Evolutionary conservation across 129 eudicot genomes (phyloP), one percentile per base, ranked within the genome.

Genomic region (Escallonia rubra): DNA sequence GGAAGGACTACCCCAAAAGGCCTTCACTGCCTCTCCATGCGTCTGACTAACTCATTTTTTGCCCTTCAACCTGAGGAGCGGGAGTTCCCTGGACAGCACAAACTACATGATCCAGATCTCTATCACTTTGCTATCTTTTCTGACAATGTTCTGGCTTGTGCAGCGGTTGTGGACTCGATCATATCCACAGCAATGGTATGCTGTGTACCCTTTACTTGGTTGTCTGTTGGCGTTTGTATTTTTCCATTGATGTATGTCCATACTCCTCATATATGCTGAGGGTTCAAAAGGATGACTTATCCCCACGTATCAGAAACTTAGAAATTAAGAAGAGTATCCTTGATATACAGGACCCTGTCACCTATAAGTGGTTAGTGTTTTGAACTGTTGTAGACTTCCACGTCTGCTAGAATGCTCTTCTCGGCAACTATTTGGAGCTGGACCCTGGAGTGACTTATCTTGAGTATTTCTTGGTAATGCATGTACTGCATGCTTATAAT

Each of bases 111-210:
- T 74, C 80, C 79, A 52, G 70, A 81, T 70, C 81, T 69, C 9
- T 72, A 69, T 73, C 99, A 93, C 77, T 80, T 80, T 70, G 95
- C 82, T 59, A 67, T 90, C 78, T 87, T 94, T 67, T 89, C 99
- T 40, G 94, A 94, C 81, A 94, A 94, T 79, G 74, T 94, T 72
- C 57, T 94, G 79, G 99, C 99, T 57, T 81, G 82, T 76, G 80
- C 93, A 10, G 99, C 81, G 57, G 99, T 94, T 80, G 97, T 90
- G 69, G 83, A 81, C 59, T 86, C 99, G 47, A 89, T 96, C 46
- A 60, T 89, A 77, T 81, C 95, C 57, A 62, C 79, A 59, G 88
- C 95, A 63, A 69, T 63, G 85, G 99, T 93, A 82, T 59, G 87
- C 69, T 76, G 74, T 72, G 64, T 39, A 61, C 42, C 34, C 58